Evolutionary conservation across 2,329 filamentous ascomycete genomes (phyloP), one percentile per base, ranked within the genome.

Genomic region (Byssothecium circinans): DNA sequence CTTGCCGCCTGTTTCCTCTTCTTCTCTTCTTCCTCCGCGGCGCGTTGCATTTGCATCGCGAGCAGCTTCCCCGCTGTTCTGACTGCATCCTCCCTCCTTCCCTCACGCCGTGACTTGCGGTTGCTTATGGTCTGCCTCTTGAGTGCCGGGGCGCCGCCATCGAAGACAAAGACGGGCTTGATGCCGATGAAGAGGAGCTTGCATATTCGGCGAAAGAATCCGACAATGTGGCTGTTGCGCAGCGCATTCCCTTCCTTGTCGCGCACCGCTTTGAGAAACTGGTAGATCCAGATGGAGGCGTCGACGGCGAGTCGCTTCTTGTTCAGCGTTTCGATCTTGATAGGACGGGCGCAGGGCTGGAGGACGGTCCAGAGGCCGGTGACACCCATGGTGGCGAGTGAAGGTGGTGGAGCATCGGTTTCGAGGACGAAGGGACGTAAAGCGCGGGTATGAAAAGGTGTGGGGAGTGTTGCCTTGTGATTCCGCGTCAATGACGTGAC

Each of bases 261-360:
- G 62, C 94, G 91, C 10, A 99, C 94, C 8, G 95, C 94, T 76
- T 99, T 99, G 62, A 99, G 84, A 66, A 99, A 99, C 68, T 99
- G 94, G 78, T 99, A 99, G 62, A 99, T 97, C 94, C 94, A 99
- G 69, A 99, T 99, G 11, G 91, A 96, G 49, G 95, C 94, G 74
- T 99, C 94, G 58, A 99, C 90, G 38, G 94, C 95, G 41, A 99
- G 87, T 14, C 94, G 90, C 75, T 96, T 96, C 60, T 88, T 89
- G 71, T 97, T 97, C 51, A 99, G 84, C 12, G 92, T 96, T 62
- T 95, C 91, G 61, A 99, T 87, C 72, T 96, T 96, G 54, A 95
- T 95, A 17, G 94, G 95, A 30, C 94, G 88, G 39, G 94, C 94
- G 68, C 91, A 96, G 37, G 94, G 94, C 74, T 96, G 89, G 56